phyloP scores from a whole-genome alignment of 495 filamentous ascomycete species.

The Aspergillus conjunctus region DNA sequence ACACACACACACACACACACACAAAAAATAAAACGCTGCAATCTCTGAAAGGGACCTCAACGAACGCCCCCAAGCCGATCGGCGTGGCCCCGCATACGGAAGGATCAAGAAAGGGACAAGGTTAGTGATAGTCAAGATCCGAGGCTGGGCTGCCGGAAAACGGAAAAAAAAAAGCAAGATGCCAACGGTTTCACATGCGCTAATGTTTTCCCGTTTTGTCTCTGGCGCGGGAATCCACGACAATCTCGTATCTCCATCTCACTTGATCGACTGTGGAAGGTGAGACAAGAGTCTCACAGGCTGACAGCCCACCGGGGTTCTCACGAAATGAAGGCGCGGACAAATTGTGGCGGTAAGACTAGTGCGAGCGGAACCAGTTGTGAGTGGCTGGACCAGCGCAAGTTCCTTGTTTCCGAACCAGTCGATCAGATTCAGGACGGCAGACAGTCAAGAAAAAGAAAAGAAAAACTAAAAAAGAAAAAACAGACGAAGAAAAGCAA shows the following conservation, averaged over 20 bases:
- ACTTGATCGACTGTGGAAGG: background rate
- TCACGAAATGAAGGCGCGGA: background rate
- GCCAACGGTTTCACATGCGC: slow-evolving; percentile 6
- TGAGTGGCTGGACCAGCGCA: background rate
- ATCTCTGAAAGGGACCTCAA: background rate
- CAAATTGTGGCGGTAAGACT: background rate
- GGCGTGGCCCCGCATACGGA: slow-evolving; percentile 18
- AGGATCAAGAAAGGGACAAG: slow-evolving; percentile 18
- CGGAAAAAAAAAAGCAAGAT: background rate
- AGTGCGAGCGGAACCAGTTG: background rate
- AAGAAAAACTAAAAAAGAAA: background rate
- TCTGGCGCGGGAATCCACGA: background rate
- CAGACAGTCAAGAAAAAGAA: background rate
- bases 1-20: no score
- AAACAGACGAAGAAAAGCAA: background rate
- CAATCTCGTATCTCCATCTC: background rate
- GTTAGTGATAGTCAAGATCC: slow-evolving; percentile 5
- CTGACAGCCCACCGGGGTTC: background rate
- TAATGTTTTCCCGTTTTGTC: background rate
- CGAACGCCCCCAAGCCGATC: slow-evolving; percentile 16
- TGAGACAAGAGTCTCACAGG: background rate
- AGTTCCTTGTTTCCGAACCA: background rate
- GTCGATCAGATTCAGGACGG: background rate
- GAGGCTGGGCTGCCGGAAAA: slow-evolving; percentile 1
- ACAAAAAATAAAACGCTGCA: no score